These are phyloP conservation scores for Phytopythium montanum DNA, from an alignment of 352 stramenopile genomes.

Conservation along the genomic window DNA sequence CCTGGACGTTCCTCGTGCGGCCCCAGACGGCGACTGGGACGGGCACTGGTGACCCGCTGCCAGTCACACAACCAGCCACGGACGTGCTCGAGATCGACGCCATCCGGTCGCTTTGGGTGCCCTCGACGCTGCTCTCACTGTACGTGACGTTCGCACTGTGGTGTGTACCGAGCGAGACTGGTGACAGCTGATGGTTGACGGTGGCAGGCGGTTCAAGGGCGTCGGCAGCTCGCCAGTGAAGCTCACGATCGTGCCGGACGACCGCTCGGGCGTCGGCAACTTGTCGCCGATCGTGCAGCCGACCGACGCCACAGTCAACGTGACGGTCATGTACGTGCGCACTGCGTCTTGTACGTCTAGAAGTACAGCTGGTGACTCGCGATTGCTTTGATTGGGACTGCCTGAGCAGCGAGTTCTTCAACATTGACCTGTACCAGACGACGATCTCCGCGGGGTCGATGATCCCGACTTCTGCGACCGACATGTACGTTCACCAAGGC, in stretches of 20 bases:
- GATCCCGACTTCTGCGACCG: conserved; percentile 16
- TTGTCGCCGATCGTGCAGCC: conserved; percentile 16
- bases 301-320: conserved; percentile 9
- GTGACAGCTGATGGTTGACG: conserved; percentile 1
- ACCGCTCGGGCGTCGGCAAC: conserved; percentile 13
- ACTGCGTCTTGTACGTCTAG: background rate
- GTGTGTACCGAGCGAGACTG: background rate
- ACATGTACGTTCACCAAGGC: conserved; percentile 12
- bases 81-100: conserved; percentile 19
- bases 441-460: conserved; percentile 13
- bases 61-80: conserved; percentile 5
- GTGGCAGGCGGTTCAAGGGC: conserved; percentile 18
- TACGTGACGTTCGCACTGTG: conserved; percentile 7
- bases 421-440: conserved; percentile 23
- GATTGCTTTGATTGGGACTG: background rate
- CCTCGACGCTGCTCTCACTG: conserved; percentile 18
- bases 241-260: conserved; percentile 24
- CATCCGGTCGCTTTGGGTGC: conserved; percentile 27
- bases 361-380: background rate
- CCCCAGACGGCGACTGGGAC: background rate
- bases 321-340: conserved; percentile 15
- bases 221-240: conserved; percentile 12
- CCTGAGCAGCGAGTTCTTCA: conserved; percentile 12
- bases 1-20: conserved; percentile 22
- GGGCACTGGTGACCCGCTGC: background rate